Evolutionary conservation across 2,329 filamentous ascomycete genomes (phyloP).

Genomic region (Leptographium radiaticola): DNA sequence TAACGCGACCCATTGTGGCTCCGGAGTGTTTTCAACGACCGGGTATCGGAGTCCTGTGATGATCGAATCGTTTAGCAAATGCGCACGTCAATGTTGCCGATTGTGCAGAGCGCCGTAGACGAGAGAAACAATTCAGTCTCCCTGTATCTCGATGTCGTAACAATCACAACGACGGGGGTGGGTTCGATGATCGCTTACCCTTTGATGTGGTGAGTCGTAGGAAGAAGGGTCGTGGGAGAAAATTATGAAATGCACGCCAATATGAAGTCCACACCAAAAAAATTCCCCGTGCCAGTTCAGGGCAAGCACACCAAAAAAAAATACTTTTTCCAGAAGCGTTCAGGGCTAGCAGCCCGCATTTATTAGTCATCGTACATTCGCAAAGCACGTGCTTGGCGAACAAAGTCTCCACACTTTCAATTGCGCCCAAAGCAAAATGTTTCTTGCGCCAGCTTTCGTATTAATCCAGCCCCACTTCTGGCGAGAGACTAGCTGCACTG

Average conservation of each 20-base stretch:
- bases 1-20: slow-evolving; percentile 20
- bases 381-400: background rate
- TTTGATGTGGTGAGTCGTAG: slow-evolving; percentile 7
- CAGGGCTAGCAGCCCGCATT: slow-evolving; percentile 11
- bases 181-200: slow-evolving; percentile 8
- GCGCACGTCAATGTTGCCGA: background rate
- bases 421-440: too few species aligned
- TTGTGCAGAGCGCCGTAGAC: background rate
- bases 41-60: slow-evolving; percentile 5
- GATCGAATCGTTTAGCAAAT: background rate
- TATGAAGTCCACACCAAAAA: slow-evolving; percentile 8
- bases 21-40: slow-evolving; percentile 2
- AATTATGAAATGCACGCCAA: slow-evolving; percentile 9
- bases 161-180: background rate
- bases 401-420: too few species aligned
- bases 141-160: background rate
- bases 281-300: too few species aligned
- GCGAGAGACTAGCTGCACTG: too few species aligned
- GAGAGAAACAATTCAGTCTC: background rate
- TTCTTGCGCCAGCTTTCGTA: too few species aligned
- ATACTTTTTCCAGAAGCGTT: slow-evolving; percentile 7
- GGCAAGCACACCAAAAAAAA: background rate
- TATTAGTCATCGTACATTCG: slow-evolving; percentile 1
- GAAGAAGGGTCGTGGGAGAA: slow-evolving; percentile 6
- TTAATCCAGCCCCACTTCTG: too few species aligned